Percentiles rank a stretch among this genome's conserved stretches.
Evolutionary conservation across 2,329 filamentous ascomycete genomes (phyloP).

Genomic region (Arthrinium phaeospermum): DNA sequence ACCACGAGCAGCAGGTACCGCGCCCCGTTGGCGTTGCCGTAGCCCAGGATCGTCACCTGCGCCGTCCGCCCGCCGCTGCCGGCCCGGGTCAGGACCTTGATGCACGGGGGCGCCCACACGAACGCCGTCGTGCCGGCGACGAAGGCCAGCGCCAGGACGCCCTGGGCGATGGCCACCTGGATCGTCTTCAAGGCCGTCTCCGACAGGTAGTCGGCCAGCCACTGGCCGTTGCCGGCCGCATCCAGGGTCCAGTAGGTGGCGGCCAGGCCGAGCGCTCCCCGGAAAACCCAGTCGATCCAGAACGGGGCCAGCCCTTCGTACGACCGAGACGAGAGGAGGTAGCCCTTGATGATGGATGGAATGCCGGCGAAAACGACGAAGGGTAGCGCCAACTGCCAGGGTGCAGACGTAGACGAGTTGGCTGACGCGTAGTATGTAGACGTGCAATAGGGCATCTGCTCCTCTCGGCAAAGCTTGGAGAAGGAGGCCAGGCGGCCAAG

Average conservation of each 20-base stretch:
- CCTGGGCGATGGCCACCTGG: slow-evolving; percentile 79
- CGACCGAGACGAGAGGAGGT: slow-evolving; percentile 80
- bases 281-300: slow-evolving; percentile 84
- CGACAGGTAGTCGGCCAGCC: slow-evolving; percentile 66
- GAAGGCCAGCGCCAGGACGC: slow-evolving; percentile 78
- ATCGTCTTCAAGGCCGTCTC: slow-evolving; percentile 71
- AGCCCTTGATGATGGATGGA: slow-evolving; percentile 78
- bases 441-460: slow-evolving; percentile 96
- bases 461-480: slow-evolving; percentile 92
- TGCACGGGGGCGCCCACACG: slow-evolving; percentile 82
- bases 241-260: slow-evolving; percentile 90
- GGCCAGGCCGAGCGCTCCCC: slow-evolving; percentile 74
- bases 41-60: slow-evolving; percentile 82
- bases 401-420: slow-evolving; percentile 88
- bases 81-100: slow-evolving; percentile 70
- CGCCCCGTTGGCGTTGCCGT: slow-evolving; percentile 90
- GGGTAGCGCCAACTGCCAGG: slow-evolving; percentile 86
- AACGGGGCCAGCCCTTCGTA: slow-evolving; percentile 85
- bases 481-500: slow-evolving; percentile 82
- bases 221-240: slow-evolving; percentile 83
- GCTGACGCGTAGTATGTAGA: slow-evolving; percentile 95
- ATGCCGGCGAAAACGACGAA: slow-evolving; percentile 74
- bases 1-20: slow-evolving; percentile 85
- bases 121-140: slow-evolving; percentile 86
- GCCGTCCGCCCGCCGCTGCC: slow-evolving; percentile 48